These are phyloP conservation scores for Arachnomyces sp. DNA, from an alignment of 2,329 filamentous ascomycete species.

Conservation along the genomic window DNA sequence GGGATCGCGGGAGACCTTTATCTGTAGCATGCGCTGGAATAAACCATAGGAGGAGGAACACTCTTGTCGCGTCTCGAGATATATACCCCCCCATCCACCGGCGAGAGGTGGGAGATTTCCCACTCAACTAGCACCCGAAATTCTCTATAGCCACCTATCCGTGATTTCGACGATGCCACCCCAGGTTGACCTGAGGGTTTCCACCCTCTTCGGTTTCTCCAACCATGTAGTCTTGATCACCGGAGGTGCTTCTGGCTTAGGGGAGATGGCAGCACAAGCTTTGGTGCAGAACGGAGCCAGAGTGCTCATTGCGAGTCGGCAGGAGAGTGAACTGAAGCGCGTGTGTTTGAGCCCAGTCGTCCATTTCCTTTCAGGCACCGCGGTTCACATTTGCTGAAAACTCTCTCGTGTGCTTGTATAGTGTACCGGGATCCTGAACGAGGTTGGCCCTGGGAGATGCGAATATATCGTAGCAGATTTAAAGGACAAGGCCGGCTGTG, in stretches of 20 bases:
- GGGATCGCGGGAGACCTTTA: no score
- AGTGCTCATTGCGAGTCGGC: conserved; percentile 36
- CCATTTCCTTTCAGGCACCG: no score
- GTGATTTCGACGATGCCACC: not conserved
- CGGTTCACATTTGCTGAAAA: no score
- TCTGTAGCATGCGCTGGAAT: no score
- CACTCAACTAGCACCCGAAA: no score
- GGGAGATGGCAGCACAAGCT: conserved; percentile 38
- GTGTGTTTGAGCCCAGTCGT: no score
- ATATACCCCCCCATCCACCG: no score
- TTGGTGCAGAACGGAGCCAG: conserved; percentile 35
- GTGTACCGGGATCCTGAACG: conserved; percentile 28
- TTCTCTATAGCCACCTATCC: no score
- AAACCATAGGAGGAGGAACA: no score
- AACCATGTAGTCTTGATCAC: conserved; percentile 29
- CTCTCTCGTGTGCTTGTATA: conserved; percentile 2
- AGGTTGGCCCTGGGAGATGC: conserved; percentile 33
- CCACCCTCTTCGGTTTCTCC: conserved; percentile 27
- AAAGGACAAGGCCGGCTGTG: conserved; percentile 32
- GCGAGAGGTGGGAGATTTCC: no score
- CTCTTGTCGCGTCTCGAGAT: no score
- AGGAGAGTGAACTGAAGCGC: conserved; percentile 30
- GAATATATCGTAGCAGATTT: conserved; percentile 35
- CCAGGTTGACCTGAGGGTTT: conserved; percentile 22
- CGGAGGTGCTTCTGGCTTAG: conserved; percentile 30